Conservation (phyloP, 192 early-diverging fungal species). For the Umbelopsis sp. region DNA sequence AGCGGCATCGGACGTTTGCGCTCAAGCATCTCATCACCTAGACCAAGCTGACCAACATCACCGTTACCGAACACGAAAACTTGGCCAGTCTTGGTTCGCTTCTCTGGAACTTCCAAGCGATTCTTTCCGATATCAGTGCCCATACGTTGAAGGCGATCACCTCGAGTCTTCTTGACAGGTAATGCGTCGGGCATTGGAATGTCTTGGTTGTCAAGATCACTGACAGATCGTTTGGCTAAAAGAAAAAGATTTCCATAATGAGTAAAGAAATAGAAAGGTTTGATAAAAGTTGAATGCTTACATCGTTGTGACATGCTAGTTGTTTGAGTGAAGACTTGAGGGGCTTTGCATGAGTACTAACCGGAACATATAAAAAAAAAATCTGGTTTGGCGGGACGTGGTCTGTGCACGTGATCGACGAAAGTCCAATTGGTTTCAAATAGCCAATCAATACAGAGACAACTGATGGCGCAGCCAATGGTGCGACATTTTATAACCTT, state of each 20-base stretch:
- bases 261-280: no score
- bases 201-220: conserved; percentile 4
- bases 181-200: conserved; percentile 15
- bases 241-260: background rate
- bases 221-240: conserved; percentile 10
- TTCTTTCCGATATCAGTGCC: background rate
- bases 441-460: background rate
- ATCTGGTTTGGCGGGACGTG: background rate
- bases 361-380: conserved; percentile 2
- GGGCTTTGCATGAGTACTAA: background rate
- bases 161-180: conserved; percentile 14
- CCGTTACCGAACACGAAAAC: conserved; percentile 89
- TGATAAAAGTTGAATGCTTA: background rate
- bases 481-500: no score
- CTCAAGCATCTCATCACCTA: conserved; percentile 80
- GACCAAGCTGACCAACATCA: conserved; percentile 89
- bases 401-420: conserved; percentile 12
- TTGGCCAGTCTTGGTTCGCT: conserved; percentile 43
- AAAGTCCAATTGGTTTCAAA: background rate
- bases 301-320: conserved; percentile 7
- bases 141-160: background rate
- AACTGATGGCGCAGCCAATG: no score
- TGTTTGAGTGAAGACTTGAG: background rate
- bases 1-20: conserved; percentile 79
- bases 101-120: conserved; percentile 2